Conservation (phyloP, 352 stramenopile genomes). For the Thalassiosira delicatula region DNA sequence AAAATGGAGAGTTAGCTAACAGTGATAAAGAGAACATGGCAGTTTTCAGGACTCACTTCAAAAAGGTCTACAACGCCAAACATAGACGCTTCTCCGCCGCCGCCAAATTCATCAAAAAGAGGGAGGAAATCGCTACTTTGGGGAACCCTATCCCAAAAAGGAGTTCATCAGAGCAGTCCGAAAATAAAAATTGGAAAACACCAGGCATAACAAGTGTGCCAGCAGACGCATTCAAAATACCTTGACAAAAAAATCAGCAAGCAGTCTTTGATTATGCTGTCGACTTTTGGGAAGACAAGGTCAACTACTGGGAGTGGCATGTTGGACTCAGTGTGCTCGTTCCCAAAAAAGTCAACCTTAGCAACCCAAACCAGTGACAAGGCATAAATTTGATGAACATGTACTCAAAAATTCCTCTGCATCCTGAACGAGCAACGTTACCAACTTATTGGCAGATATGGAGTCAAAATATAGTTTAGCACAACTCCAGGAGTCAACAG, state of each 20-base stretch:
- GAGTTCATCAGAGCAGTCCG: slow-evolving; percentile 29
- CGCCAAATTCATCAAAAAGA: slow-evolving; percentile 25
- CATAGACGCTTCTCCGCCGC: not conserved
- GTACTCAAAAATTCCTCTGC: slow-evolving; percentile 14
- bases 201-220: not conserved
- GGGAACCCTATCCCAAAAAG: no score
- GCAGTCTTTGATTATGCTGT: not conserved
- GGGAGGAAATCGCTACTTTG: no score
- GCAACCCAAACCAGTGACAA: slow-evolving; percentile 16
- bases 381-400: slow-evolving; percentile 24
- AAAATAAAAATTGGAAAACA: slow-evolving; percentile 47
- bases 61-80: slow-evolving; percentile 42
- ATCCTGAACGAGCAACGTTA: slow-evolving; percentile 15
- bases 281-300: slow-evolving; percentile 1
- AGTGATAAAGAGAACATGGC: slow-evolving; percentile 38
- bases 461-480: no score
- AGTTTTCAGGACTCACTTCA: slow-evolving; percentile 17
- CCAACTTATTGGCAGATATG: not conserved
- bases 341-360: not conserved
- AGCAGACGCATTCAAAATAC: slow-evolving; percentile 1
- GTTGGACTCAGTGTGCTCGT: not conserved
- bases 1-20: slow-evolving; percentile 30
- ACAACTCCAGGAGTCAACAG: no score
- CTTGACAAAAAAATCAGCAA: not conserved
- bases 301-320: not conserved